phyloP scores from a whole-genome alignment of 179 eudicot species.

The Beta macrorhiza region DNA sequence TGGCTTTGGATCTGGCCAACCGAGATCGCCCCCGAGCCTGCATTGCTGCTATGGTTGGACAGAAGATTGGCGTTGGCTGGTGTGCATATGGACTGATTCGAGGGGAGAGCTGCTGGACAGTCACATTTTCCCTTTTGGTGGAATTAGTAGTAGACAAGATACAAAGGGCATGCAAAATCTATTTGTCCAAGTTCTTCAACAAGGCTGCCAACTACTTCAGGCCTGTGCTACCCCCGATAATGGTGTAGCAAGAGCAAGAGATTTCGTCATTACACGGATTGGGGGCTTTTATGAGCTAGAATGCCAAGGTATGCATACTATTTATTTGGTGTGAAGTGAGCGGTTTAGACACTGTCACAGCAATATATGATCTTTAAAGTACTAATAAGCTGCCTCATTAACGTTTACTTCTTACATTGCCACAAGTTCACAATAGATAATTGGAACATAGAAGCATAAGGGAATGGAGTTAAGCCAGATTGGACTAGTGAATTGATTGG shows the following conservation, averaged over 20 bases:
- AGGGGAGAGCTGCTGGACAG: constrained; percentile 94
- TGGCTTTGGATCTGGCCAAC: constrained; percentile 51
- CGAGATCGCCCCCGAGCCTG: constrained; percentile 65
- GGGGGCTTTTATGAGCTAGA: constrained; percentile 94
- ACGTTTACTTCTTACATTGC: constrained; percentile 1
- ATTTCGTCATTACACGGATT: constrained; percentile 85
- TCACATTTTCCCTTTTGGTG: constrained; percentile 93
- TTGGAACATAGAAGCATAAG: neutral
- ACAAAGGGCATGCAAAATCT: constrained; percentile 94
- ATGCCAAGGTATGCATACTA: constrained; percentile 66
- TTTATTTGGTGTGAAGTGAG: neutral
- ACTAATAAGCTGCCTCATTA: neutral
- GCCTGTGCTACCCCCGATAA: constrained; percentile 65
- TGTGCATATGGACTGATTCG: constrained; percentile 95
- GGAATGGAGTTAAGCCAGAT: neutral
- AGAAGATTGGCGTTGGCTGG: constrained; percentile 99
- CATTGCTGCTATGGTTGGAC: constrained; percentile 99
- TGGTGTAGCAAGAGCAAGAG: constrained; percentile 64
- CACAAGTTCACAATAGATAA: neutral
- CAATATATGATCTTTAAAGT: neutral
- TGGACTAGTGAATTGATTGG: neutral
- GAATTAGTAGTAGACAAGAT: constrained; percentile 95
- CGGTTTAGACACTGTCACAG: neutral
- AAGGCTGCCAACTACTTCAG: constrained; percentile 92
- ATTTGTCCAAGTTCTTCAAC: constrained; percentile 93